Evolutionary conservation across 1,284 basidiomycete species (phyloP).

Genomic region (Fomitopsis schrenkii): DNA sequence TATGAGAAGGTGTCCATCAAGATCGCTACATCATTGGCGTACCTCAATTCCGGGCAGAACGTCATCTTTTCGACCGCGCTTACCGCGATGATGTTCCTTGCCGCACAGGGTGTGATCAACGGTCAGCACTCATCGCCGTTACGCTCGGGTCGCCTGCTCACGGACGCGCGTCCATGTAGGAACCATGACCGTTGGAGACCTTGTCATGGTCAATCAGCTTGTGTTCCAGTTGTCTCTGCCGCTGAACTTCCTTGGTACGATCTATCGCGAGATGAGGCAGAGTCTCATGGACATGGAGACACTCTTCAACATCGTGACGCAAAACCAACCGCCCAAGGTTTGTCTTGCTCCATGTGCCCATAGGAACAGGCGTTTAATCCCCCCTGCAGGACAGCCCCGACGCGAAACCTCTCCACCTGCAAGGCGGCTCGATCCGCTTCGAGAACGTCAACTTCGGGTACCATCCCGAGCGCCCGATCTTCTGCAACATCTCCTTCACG

Average conservation of each 20-base stretch:
- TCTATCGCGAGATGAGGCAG: slow-evolving; percentile 95
- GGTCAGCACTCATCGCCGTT: slow-evolving; percentile 42
- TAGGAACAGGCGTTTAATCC: neutral
- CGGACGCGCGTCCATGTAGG: slow-evolving; percentile 40
- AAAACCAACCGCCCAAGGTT: slow-evolving; percentile 74
- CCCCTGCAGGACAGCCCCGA: slow-evolving; percentile 57
- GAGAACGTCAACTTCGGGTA: slow-evolving; percentile 93
- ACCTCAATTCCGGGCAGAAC: slow-evolving; percentile 95
- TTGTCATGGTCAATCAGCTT: slow-evolving; percentile 99
- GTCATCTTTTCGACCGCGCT: slow-evolving; percentile 92
- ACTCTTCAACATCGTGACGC: slow-evolving; percentile 86
- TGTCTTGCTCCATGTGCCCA: slow-evolving; percentile 7
- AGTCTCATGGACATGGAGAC: slow-evolving; percentile 97
- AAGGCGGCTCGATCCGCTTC: slow-evolving; percentile 88
- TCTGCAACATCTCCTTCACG: slow-evolving; percentile 84
- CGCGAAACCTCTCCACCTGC: slow-evolving; percentile 67
- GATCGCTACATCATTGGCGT: slow-evolving; percentile 92
- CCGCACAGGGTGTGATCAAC: slow-evolving; percentile 90
- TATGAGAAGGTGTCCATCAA: slow-evolving; percentile 94
- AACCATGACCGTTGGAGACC: slow-evolving; percentile 96
- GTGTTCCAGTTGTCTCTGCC: slow-evolving; percentile 97
- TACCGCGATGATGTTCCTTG: slow-evolving; percentile 95
- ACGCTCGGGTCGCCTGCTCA: neutral
- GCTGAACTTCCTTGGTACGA: slow-evolving; percentile 94
- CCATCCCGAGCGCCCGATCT: slow-evolving; percentile 87